phyloP scores from a whole-genome alignment of 768 basidiomycete species.

The Lactarius psammicola region DNA sequence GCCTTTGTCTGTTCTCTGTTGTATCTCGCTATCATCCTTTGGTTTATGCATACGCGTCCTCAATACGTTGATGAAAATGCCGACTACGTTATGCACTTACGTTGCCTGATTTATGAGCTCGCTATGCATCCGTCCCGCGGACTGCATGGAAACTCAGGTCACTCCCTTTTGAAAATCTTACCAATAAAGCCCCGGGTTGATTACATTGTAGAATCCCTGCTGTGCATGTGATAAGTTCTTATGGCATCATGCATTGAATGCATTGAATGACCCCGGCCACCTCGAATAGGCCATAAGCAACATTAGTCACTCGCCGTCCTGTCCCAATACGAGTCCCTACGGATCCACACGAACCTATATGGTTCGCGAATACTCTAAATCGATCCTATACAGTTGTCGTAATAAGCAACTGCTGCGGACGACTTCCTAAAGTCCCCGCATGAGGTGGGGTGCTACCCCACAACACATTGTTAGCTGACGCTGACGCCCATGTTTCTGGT shows the following conservation, averaged over 20 bases:
- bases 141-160: neutral
- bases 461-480: neutral
- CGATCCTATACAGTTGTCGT: neutral
- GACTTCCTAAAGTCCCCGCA: neutral
- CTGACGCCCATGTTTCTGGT: neutral
- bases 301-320: neutral
- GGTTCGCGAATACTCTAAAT: no score
- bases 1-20: neutral
- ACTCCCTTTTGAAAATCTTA: no score
- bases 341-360: no score
- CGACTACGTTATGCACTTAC: neutral
- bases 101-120: neutral
- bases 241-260: no score
- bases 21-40: slow-evolving; percentile 7
- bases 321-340: no score
- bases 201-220: neutral
- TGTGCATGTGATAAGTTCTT: neutral
- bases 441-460: neutral
- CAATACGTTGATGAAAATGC: neutral
- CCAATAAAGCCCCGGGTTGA: no score
- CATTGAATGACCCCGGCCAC: no score
- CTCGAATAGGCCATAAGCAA: neutral
- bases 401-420: neutral
- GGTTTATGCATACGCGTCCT: neutral
- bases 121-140: no score